phyloP scores from a whole-genome alignment of 352 stramenopile species.

The Phytophthora sp. region DNA sequence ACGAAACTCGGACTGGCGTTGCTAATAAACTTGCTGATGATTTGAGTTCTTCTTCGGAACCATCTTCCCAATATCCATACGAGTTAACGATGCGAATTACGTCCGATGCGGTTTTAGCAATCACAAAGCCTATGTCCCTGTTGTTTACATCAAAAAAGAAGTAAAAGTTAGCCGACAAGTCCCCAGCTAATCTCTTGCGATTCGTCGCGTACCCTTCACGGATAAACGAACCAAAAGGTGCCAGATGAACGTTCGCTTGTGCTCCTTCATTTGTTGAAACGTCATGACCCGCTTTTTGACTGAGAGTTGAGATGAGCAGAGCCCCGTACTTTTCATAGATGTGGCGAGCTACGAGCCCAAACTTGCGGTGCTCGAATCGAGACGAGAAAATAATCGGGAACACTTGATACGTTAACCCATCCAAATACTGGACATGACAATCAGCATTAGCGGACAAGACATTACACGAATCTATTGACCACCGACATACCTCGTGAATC shows the following conservation, averaged over 20 bases:
- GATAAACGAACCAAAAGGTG: slow-evolving; percentile 53
- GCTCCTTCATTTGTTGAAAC: neutral
- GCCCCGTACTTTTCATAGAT: slow-evolving; percentile 62
- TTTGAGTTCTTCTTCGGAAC: slow-evolving; percentile 11
- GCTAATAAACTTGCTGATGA: slow-evolving; percentile 24
- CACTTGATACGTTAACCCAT: slow-evolving; percentile 72
- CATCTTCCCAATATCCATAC: slow-evolving; percentile 55
- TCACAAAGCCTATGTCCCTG: slow-evolving; percentile 74
- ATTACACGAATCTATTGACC: neutral
- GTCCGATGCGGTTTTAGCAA: slow-evolving; percentile 53
- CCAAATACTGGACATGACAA: slow-evolving; percentile 51
- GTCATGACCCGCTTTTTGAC: slow-evolving; percentile 8
- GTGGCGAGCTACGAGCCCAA: slow-evolving; percentile 55
- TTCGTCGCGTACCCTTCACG: slow-evolving; percentile 52
- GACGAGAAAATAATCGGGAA: slow-evolving; percentile 72
- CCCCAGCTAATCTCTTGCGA: neutral
- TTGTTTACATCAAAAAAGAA: neutral
- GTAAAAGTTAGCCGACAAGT: neutral
- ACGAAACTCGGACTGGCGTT: slow-evolving; percentile 44
- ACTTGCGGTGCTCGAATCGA: slow-evolving; percentile 60
- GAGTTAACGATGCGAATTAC: slow-evolving; percentile 66
- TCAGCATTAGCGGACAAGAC: neutral
- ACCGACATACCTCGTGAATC: slow-evolving; percentile 62
- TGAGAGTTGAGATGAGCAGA: slow-evolving; percentile 44
- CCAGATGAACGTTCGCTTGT: slow-evolving; percentile 32